These are phyloP conservation scores for Pezicula rhizophila DNA, from an alignment of 2,329 filamentous ascomycete species.

Conservation along the genomic window DNA sequence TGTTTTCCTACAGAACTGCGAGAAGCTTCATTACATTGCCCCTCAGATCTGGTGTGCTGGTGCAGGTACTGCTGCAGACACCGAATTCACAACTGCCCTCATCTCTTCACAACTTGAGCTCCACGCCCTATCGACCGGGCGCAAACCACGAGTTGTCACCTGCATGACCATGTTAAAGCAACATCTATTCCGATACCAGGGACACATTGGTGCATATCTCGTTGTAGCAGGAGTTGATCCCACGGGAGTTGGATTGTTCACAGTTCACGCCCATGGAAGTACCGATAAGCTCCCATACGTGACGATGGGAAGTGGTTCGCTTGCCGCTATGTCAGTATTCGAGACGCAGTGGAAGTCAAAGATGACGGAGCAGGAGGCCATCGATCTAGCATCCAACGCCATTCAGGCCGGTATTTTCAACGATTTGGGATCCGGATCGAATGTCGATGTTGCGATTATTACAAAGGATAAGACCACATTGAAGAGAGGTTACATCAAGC, in stretches of 20 bases:
- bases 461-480: conserved; percentile 91
- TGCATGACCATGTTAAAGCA: conserved; percentile 99
- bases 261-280: conserved; percentile 94
- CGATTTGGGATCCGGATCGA: conserved; percentile 92
- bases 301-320: conserved; percentile 94
- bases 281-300: conserved; percentile 99
- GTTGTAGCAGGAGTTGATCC: conserved; percentile 96
- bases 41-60: conserved; percentile 99
- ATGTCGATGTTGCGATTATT: conserved; percentile 95
- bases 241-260: conserved; percentile 91
- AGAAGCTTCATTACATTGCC: conserved; percentile 98
- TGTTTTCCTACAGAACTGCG: conserved; percentile 68
- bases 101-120: conserved; percentile 98
- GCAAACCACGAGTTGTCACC: conserved; percentile 93
- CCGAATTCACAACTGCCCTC: conserved; percentile 96
- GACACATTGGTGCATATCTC: conserved; percentile 94
- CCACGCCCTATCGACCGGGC: conserved; percentile 91
- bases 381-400: conserved; percentile 76
- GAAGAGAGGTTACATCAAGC: conserved; percentile 86
- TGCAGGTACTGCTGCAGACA: conserved; percentile 95
- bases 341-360: conserved; percentile 89
- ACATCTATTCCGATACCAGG: conserved; percentile 97
- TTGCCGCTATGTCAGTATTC: conserved; percentile 97
- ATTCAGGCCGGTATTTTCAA: conserved; percentile 98
- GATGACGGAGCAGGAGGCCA: conserved; percentile 72